Base-by-base conservation (phyloP, 2,329 filamentous ascomycete species). In the Rhynchosporium graminicola region DNA sequence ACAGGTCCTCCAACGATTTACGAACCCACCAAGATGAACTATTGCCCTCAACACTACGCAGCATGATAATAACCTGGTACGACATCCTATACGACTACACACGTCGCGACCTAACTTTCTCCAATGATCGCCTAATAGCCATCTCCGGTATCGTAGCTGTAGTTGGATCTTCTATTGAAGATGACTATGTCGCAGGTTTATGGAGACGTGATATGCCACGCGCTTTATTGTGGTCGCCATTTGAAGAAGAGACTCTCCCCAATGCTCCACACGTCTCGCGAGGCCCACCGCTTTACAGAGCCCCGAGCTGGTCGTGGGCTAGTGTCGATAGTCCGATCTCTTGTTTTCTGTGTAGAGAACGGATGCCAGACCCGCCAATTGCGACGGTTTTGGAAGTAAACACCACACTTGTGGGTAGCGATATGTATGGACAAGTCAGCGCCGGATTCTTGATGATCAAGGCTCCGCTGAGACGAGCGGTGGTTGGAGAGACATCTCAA, bases 91-190 rank as follows among this genome's bases (percentile, higher is more conserved):
- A 51, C n/a, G 38, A 58, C 51, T 64, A 64, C 46, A 61, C 62
- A 13, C 40, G 51, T 10, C 40, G 54, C 9, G 54, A 60, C n/a
- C 54, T 64, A 3, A 64, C 59, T 38, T 61, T 61, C 51, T 50
- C 52, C 1, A 56, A 60, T 2, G 62, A 61, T 48, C 61, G 61
- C 46, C 59, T 64, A 6, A 36, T 64, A 12, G 62, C 62, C 28
- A 61, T 64, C 20, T 33, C 54, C n/a, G 62, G 62, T 26, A 64
- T 64, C 40, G 62, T 55, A 7, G 38, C 48, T 20, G 48, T 60
- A 15, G 54, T 61, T 9, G 57, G 43, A 3, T 31, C 51, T 10
- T 52, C 29, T 8, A 54, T 59, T 33, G 29, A 50, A 29, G 29
- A 51, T 4, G 45, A 51, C 13, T 59, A 63, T 51, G 43, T 50